Conservation (phyloP, 768 basidiomycete genomes). For the Leucosporidium yakuticum region DNA sequence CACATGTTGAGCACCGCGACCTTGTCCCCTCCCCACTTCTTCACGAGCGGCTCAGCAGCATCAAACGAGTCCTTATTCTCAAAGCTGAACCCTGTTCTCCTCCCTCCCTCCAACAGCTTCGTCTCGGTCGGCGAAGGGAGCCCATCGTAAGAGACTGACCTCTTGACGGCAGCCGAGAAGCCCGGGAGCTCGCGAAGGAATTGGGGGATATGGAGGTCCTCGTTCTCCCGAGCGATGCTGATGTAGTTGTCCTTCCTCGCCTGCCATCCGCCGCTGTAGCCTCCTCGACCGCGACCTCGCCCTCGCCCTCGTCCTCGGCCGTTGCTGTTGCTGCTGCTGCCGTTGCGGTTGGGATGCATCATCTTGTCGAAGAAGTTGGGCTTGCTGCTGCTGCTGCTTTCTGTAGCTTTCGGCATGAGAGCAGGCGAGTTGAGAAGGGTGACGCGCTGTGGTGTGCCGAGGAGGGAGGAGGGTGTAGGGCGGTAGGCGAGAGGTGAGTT, state of each 20-base stretch:
- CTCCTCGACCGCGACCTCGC: not conserved
- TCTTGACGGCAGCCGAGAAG: not conserved
- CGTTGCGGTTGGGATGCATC: no score
- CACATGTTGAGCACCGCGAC: constrained; percentile 4
- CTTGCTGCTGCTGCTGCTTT: no score
- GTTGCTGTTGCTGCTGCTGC: no score
- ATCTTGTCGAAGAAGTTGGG: no score
- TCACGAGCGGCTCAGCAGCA: not conserved
- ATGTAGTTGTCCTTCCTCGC: not conserved
- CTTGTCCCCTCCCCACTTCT: not conserved
- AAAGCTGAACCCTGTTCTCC: not conserved
- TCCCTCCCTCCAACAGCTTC: not conserved
- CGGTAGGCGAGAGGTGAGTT: no score
- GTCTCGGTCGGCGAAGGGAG: not conserved
- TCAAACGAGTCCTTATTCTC: not conserved
- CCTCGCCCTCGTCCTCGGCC: not conserved
- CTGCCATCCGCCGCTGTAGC: not conserved
- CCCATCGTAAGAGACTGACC: not conserved
- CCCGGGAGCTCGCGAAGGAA: not conserved
- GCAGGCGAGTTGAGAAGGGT: no score
- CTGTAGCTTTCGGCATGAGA: no score
- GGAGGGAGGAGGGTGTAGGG: no score
- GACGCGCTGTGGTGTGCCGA: no score
- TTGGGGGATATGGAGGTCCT: not conserved
- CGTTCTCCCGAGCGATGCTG: not conserved